Conservation (phyloP, 2,329 filamentous ascomycete genomes). For the Myriosclerotinia curreyana region DNA sequence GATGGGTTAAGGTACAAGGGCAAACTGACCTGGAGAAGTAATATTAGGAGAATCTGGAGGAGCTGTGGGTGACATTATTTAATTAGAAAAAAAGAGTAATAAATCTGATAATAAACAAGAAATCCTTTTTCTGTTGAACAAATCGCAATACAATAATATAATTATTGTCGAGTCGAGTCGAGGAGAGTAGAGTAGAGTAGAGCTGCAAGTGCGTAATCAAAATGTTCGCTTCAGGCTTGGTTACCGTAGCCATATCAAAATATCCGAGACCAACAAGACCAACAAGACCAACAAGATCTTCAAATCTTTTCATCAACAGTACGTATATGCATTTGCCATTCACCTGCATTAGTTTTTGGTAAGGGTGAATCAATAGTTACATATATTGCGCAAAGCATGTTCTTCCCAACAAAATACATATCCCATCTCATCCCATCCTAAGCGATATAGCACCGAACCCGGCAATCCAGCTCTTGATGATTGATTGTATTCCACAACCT, state of each 20-base stretch:
- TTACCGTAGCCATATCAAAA: constrained; percentile 6
- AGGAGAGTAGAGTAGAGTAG: too few species aligned
- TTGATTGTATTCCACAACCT: too few species aligned
- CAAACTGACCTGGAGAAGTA: constrained; percentile 37
- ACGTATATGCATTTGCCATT: neutral
- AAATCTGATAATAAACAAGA: constrained; percentile 1
- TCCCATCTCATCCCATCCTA: too few species aligned
- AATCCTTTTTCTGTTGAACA: neutral
- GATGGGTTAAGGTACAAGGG: constrained; percentile 5
- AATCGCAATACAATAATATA: constrained; percentile 7
- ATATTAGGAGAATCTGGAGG: constrained; percentile 35
- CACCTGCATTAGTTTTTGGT: neutral
- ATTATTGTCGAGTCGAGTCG: constrained; percentile 1
- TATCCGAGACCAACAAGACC: too few species aligned
- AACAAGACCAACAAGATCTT: too few species aligned
- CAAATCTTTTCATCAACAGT: too few species aligned
- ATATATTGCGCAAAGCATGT: too few species aligned
- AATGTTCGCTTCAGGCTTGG: constrained; percentile 5
- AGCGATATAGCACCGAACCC: too few species aligned
- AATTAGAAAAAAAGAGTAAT: constrained; percentile 3
- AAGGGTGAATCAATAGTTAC: too few species aligned
- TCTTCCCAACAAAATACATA: too few species aligned
- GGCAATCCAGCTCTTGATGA: too few species aligned
- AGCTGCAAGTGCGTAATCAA: constrained; percentile 10
- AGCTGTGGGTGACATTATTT: constrained; percentile 38